Base-by-base conservation (phyloP, 2,329 filamentous ascomycete species). In the Hymenoscyphus infarciens region DNA sequence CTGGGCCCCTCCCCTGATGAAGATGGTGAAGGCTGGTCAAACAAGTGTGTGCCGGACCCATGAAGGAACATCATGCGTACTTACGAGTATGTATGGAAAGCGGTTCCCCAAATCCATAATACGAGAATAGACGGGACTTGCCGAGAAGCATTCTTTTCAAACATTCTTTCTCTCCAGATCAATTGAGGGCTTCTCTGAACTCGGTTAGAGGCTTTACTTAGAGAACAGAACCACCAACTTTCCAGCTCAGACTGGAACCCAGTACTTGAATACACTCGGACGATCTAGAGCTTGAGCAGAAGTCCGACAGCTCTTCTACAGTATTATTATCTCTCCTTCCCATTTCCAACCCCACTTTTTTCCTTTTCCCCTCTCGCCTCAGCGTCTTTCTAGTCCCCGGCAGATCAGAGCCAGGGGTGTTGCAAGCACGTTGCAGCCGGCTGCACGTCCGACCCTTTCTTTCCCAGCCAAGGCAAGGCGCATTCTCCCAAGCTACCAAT, bases 341-440 rank as follows among this genome's bases (percentile, higher is more conserved):
- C 16, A 6, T 42, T 42, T 19, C 38, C 38, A 39, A 15, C 13
- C 38, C 38, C 16, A 13, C n/a, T 5, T 39, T 39, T 39, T 39
- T 11, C 25, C 25, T 5, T n/a, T 15, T 42, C 11, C 38, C 38
- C 15, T 11, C 15, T n/a, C 11, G 13, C 55, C 45, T 54, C n/a
- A 42, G 25, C 13, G 27, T 38, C 25, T 16, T 29, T 45, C n/a
- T 35, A 22, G 27, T 35, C 42, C 55, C 58, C 57, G 19, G 27
- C 57, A 60, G 45, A 57, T 53, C 38, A 39, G 22, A 29, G 42
- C n/a, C 59, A 59, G 55, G 62, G 62, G 57, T 45, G 42, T 64
- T 35, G 22, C 57, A 59, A 25, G 52, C 49, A 49, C 16, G 15
- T 42, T 42, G 38, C 38, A 19, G n/a, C 39, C 42, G 42, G 42